Percentiles rank a stretch among this genome's conserved stretches.
Conservation (phyloP, 352 stramenopile genomes). For the Globisporangium middletonii region DNA sequence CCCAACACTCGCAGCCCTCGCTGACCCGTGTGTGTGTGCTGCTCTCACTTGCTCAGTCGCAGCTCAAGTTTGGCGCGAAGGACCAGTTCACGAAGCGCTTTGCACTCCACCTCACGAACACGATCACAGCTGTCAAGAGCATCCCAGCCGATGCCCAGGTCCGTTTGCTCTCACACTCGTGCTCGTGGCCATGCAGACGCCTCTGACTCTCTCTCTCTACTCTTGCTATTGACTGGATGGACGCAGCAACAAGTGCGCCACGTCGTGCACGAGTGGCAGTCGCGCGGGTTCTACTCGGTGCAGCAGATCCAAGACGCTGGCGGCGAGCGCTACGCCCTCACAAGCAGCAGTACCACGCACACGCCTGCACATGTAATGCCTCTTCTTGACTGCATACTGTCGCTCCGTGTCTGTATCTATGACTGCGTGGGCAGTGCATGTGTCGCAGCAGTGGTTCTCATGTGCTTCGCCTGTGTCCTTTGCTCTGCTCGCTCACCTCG, state of each 20-base stretch:
- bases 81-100: slow-evolving; percentile 80
- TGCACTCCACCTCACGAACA: slow-evolving; percentile 60
- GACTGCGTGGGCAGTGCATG: neutral
- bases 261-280: slow-evolving; percentile 78
- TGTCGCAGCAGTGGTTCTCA: neutral
- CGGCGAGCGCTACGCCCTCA: slow-evolving; percentile 29
- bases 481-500: slow-evolving; percentile 5
- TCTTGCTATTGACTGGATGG: neutral
- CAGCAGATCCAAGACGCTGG: slow-evolving; percentile 60
- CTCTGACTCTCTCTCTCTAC: neutral
- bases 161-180: too few species aligned
- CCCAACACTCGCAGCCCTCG: neutral
- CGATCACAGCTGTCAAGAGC: slow-evolving; percentile 66
- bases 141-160: slow-evolving; percentile 62
- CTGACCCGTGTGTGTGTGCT: slow-evolving; percentile 3
- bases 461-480: neutral
- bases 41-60: slow-evolving; percentile 29
- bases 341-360: slow-evolving; percentile 11
- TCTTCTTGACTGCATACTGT: too few species aligned
- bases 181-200: neutral
- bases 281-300: slow-evolving; percentile 58
- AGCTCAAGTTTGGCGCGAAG: slow-evolving; percentile 58
- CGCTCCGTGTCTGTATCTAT: neutral
- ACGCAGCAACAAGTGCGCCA: slow-evolving; percentile 47
- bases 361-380: slow-evolving; percentile 6